These are phyloP conservation scores for Aegilops longissima DNA, from an alignment of 176 grass and related monocot species.

Conservation along the genomic window DNA sequence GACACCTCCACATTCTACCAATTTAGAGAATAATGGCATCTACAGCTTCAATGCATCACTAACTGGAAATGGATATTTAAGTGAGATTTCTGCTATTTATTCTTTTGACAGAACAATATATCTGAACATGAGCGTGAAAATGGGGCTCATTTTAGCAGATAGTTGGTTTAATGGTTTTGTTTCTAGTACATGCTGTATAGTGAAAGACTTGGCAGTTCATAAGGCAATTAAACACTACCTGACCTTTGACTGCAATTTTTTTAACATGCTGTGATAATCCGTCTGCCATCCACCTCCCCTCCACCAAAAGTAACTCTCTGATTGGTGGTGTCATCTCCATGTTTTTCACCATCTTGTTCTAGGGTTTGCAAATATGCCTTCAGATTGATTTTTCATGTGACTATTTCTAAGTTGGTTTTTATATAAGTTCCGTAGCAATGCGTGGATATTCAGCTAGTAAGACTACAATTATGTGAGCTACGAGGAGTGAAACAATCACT, in stretches of 20 bases:
- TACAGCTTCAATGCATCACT: neutral
- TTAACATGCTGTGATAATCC: neutral
- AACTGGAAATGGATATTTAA: slow-evolving; percentile 1
- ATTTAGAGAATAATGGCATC: neutral
- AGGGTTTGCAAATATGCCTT: neutral
- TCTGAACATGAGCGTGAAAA: slow-evolving; percentile 17
- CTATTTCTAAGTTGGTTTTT: neutral
- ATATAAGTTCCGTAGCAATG: no score
- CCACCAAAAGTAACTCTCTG: neutral
- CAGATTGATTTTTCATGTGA: neutral
- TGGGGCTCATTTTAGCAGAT: neutral
- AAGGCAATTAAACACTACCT: neutral
- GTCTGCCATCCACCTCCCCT: neutral
- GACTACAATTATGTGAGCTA: no score
- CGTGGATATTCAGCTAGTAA: no score
- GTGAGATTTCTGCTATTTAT: slow-evolving; percentile 11
- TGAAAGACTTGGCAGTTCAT: neutral
- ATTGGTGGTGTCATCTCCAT: neutral
- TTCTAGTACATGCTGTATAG: neutral
- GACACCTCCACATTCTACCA: neutral
- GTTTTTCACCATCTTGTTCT: neutral
- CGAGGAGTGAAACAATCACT: no score
- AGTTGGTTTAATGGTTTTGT: neutral
- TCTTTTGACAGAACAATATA: neutral
- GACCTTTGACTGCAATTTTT: neutral